Percentiles rank a stretch among this genome's conserved stretches.
Evolutionary conservation across 257 asterid species (phyloP).

Genomic region (Voacanga thouarsii): DNA sequence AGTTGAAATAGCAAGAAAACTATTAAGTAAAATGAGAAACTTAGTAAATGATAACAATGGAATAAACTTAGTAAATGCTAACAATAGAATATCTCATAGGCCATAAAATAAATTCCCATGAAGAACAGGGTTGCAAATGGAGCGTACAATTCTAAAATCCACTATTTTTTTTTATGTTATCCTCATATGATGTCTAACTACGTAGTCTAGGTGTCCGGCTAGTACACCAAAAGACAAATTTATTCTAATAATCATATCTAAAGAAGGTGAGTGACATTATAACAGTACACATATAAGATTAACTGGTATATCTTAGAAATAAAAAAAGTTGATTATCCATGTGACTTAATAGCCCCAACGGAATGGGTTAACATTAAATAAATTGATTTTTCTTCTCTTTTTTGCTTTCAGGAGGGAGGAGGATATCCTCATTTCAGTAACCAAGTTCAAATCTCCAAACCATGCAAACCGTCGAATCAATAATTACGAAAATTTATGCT

Average conservation of each 20-base stretch:
- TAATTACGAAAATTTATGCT: background rate
- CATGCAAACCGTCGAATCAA: background rate
- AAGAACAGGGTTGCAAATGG: too few species aligned
- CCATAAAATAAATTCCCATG: too few species aligned
- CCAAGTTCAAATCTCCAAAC: background rate
- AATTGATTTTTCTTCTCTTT: background rate
- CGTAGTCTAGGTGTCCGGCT: conserved; percentile 95
- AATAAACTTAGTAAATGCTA: too few species aligned
- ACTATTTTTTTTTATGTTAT: conserved; percentile 89
- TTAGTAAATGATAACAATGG: too few species aligned
- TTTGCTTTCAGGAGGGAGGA: background rate
- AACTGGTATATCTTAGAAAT: background rate
- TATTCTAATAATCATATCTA: conserved; percentile 51
- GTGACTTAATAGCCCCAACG: background rate
- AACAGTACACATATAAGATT: background rate
- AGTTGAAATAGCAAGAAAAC: too few species aligned
- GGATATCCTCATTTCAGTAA: background rate
- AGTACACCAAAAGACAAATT: conserved; percentile 91
- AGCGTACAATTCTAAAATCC: too few species aligned
- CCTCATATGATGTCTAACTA: conserved; percentile 83
- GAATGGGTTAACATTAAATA: background rate
- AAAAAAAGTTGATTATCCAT: background rate
- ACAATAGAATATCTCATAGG: too few species aligned
- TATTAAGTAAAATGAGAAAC: background rate
- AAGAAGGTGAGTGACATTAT: background rate